These are phyloP conservation scores for Solanum hybrid DNA, from an alignment of 305 asterid species.

Conservation along the genomic window DNA sequence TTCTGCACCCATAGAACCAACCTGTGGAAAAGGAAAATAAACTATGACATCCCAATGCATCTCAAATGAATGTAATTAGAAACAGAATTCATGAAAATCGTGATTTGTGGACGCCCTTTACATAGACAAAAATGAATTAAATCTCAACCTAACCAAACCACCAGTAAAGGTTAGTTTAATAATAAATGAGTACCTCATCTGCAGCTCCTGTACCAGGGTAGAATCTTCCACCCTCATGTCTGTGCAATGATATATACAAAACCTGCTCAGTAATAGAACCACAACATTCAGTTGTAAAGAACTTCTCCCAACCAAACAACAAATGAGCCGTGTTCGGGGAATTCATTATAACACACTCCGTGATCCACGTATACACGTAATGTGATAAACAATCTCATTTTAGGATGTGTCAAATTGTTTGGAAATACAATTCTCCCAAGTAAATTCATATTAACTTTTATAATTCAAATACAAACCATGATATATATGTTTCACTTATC, in stretches of 20 bases:
- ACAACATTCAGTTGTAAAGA: background rate
- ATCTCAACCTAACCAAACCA: background rate
- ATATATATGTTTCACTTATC: background rate
- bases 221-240: slow-evolving; percentile 88
- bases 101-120: background rate
- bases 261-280: slow-evolving; percentile 38
- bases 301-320: background rate
- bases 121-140: background rate
- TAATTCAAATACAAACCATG: background rate
- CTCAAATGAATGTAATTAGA: background rate
- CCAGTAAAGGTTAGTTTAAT: background rate
- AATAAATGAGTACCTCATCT: slow-evolving; percentile 47
- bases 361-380: background rate
- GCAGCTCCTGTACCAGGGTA: slow-evolving; percentile 99
- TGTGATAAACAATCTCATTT: background rate
- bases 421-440: background rate
- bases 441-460: background rate
- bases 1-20: slow-evolving; percentile 87
- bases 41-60: background rate
- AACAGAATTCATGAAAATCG: background rate
- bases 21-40: slow-evolving; percentile 37
- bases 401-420: background rate
- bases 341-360: background rate
- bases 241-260: slow-evolving; percentile 80
- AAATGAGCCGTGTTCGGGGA: background rate